phyloP scores from a whole-genome alignment of 2,329 filamentous ascomycete genomes.

The Phyllosticta capitalensis region DNA sequence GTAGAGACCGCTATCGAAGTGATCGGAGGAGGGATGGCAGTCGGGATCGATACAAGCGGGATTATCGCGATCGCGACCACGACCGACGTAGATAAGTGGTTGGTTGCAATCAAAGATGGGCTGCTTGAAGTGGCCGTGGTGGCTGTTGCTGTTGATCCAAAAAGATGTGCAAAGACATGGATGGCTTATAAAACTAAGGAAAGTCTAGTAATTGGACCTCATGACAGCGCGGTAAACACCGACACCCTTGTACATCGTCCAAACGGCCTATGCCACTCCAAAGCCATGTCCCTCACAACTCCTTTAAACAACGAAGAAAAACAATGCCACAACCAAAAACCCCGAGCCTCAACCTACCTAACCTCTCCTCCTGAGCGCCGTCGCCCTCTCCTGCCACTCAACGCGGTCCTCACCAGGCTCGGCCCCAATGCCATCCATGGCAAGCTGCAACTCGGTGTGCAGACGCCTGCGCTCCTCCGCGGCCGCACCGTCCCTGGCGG shows the following conservation, averaged over 20 bases:
- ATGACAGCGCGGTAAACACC: too few species aligned
- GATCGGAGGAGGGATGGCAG: conserved; percentile 22
- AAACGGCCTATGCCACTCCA: too few species aligned
- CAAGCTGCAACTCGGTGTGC: background rate
- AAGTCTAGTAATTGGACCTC: too few species aligned
- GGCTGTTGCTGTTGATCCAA: too few species aligned
- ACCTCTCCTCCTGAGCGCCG: background rate
- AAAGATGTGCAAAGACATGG: too few species aligned
- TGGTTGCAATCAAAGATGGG: background rate
- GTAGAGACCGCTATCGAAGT: conserved; percentile 20
- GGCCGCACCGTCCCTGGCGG: background rate
- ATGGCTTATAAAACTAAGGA: too few species aligned
- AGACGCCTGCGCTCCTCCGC: background rate
- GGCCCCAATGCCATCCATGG: background rate
- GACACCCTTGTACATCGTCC: too few species aligned
- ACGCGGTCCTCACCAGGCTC: background rate
- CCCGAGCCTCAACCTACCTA: background rate
- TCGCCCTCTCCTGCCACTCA: background rate
- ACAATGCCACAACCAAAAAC: too few species aligned
- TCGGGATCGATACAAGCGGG: conserved; percentile 31
- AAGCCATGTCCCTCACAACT: too few species aligned
- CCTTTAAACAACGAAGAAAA: too few species aligned
- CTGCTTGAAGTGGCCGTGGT: background rate
- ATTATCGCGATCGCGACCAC: conserved; percentile 25
- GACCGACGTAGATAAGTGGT: conserved; percentile 18